Evolutionary conservation across 495 filamentous ascomycete genomes (phyloP), one percentile per base, ranked within the genome.

Genomic region (Penicillium subrubescens): DNA sequence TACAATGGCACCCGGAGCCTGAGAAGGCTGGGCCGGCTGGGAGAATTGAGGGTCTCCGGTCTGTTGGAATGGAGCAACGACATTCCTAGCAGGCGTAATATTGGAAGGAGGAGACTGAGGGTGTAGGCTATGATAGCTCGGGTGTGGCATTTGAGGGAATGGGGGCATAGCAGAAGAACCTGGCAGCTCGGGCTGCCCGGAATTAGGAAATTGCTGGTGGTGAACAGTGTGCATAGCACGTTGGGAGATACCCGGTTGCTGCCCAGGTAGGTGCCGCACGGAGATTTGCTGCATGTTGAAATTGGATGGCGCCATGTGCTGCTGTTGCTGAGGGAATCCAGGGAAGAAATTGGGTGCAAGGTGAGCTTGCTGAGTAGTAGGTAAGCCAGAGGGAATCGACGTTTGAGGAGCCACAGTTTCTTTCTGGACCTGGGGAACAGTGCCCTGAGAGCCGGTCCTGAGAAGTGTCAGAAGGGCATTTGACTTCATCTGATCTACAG

Each of bases 391-490:
- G 25, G 39, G 34, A 19, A 46, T 17, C 69, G 72, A 39, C 78
- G 75, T 43, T 69, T 70, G 44, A 75, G 75, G 67, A 76, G 79
- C 56, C 78, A 79, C 62, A 76, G 73, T 5, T 75, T 81, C 56
- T 72, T 77, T 61, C 59, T 68, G 10, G 74, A 67, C 14, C 67
- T 71, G 65, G 69, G 72, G 25, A 67, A 69, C 19, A 65, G 60
- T 19, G 67, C 79, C 52, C 71, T 76, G 67, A 72, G 85, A 57
- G 75, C 83, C 59, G 77, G 75, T 71, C 44, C 81, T 81, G 29
- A 92, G 71, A 50, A 92, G 79, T 14, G 84, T 83, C 51, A 91
- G 78, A 37, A 91, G 79, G 34, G 83, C 81, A 66, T 84, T 82
- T 2, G 82, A 80, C 56, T 82, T 83, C 6, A 71, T 65, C 44